Evolutionary conservation across 2,329 filamentous ascomycete species (phyloP).

Genomic region (Paradendryphiella salina): DNA sequence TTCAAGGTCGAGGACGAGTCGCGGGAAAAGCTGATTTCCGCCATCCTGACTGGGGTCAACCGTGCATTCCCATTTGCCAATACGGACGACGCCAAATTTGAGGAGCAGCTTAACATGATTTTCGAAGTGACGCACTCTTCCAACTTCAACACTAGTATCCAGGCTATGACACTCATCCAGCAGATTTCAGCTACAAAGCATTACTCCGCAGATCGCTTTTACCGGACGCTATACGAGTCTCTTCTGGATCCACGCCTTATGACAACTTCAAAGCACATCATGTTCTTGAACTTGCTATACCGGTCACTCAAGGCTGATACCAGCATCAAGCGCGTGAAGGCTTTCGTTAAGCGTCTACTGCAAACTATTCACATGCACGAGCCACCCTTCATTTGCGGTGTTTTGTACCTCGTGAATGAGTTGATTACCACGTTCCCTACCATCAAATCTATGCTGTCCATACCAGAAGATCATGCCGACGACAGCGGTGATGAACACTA

Average conservation of each 20-base stretch:
- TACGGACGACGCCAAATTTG: constrained; percentile 77
- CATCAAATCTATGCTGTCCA: constrained; percentile 69
- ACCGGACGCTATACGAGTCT: constrained; percentile 93
- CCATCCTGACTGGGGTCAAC: constrained; percentile 91
- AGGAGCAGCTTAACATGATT: constrained; percentile 87
- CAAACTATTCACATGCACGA: constrained; percentile 88
- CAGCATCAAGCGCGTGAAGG: constrained; percentile 90
- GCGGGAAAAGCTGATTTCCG: constrained; percentile 88
- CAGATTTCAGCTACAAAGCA: constrained; percentile 83
- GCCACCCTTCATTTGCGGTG: constrained; percentile 86
- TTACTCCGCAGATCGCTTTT: constrained; percentile 85
- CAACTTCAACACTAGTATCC: constrained; percentile 98
- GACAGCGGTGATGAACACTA: constrained; percentile 75
- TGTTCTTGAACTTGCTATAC: constrained; percentile 92
- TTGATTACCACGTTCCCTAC: constrained; percentile 78
- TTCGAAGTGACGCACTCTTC: constrained; percentile 96
- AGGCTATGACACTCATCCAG: constrained; percentile 92
- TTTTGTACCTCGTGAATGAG: constrained; percentile 87
- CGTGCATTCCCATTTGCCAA: constrained; percentile 91
- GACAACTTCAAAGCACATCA: constrained; percentile 88
- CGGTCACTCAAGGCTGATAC: constrained; percentile 85
- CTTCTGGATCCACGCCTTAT: constrained; percentile 85
- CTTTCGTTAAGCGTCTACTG: constrained; percentile 90
- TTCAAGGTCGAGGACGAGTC: constrained; percentile 63
- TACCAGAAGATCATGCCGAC: constrained; percentile 74